Percentiles rank a stretch among this genome's conserved stretches.
Evolutionary conservation across 345 rosid species (phyloP).

Genomic region (Moricandia arvensis): DNA sequence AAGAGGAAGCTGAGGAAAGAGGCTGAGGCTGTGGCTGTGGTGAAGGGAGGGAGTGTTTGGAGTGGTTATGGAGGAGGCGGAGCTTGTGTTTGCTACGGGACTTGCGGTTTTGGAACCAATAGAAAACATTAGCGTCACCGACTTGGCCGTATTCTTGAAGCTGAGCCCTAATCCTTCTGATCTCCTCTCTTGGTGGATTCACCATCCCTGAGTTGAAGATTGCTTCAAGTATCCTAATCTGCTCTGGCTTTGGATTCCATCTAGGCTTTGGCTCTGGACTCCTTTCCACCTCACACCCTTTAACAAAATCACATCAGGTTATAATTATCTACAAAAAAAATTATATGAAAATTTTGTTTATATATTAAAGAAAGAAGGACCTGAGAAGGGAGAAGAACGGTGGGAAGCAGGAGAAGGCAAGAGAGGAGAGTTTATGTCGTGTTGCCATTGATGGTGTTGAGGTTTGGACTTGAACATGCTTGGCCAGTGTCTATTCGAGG

Average conservation of each 20-base stretch:
- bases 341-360: neutral
- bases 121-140: constrained; percentile 96
- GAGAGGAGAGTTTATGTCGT: constrained; percentile 75
- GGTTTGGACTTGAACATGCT: constrained; percentile 99
- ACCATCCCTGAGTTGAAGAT: constrained; percentile 99
- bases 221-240: constrained; percentile 91
- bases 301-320: neutral
- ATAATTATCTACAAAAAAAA: neutral
- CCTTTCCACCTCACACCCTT: constrained; percentile 76
- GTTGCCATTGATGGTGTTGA: constrained; percentile 81
- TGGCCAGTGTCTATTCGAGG: constrained; percentile 99
- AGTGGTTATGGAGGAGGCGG: constrained; percentile 67
- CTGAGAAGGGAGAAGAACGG: constrained; percentile 47
- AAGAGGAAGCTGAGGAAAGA: constrained; percentile 29
- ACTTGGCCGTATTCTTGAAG: constrained; percentile 96
- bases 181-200: constrained; percentile 98
- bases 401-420: constrained; percentile 54
- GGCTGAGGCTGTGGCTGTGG: constrained; percentile 27
- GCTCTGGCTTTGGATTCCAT: constrained; percentile 99
- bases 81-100: constrained; percentile 96
- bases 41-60: constrained; percentile 38
- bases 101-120: constrained; percentile 99
- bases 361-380: constrained; percentile 8
- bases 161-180: constrained; percentile 83
- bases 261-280: constrained; percentile 97